Base-by-base conservation (phyloP, 495 filamentous ascomycete species). In the Hyaloscypha variabilis region DNA sequence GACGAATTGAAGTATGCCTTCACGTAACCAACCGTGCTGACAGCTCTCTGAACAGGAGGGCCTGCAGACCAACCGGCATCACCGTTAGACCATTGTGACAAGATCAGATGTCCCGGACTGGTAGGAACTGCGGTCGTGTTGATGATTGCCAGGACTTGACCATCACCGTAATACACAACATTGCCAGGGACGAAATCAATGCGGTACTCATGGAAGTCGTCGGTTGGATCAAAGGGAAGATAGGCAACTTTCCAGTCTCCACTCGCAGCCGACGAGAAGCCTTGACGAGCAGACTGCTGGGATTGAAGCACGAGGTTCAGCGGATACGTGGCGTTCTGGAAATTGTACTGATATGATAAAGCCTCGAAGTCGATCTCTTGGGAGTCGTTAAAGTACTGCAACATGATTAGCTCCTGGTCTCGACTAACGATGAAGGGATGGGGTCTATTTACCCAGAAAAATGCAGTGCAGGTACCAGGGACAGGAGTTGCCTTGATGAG, bases 361-460 rank as follows among this genome's bases (percentile, higher is more conserved):
- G 90, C 87, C 65, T 93, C 90, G 74, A 93, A 85, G 73, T 93
- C 90, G 65, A 92, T 91, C 68, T 93, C 90, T 73, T 91, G 88
- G 4, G 87, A 88, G 73, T 93, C 85, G 72, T 92, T 90, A 73
- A 82, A 82, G 76, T 90, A 93, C 88, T 90, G 60, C 14, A 19
- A 17, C 10, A 24, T 36, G 13, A 39, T 58, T 59, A 71, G 52
- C 24, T 17, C 11, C 8, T 11, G 26, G 51, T 54, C n/a, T 54
- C 11, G 21, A 54, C 17, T 54, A 25, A 23, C 26, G 10, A 51
- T n/a, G 39, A 66, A 60, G 66, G 25, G 51, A 36, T 6, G 29
- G 5, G 36, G 46, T 6, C 23, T 56, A 72, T 79, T 31, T 77
- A 92, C 87, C 87, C 88, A 93, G 73, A 92, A 93, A 72, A 92